Percentiles rank a stretch among this genome's conserved stretches.
Conservation (phyloP, 768 basidiomycete genomes). For the Rhizopogon vulgaris region DNA sequence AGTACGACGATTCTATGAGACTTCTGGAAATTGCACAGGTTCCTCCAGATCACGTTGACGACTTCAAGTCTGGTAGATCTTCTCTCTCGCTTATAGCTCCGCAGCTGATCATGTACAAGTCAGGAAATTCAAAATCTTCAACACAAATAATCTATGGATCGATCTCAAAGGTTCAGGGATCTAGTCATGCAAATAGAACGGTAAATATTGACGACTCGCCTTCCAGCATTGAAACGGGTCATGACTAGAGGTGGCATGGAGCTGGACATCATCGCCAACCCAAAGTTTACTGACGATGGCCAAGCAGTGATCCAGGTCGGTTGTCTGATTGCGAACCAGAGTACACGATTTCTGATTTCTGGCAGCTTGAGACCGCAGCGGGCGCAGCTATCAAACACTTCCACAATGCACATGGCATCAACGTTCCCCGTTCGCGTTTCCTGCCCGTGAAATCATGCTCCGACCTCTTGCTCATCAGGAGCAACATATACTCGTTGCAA, state of each 20-base stretch:
- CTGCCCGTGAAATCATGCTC: constrained; percentile 88
- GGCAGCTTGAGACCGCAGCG: constrained; percentile 80
- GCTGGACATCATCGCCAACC: constrained; percentile 93
- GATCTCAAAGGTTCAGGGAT: constrained; percentile 57
- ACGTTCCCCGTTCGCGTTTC: constrained; percentile 92
- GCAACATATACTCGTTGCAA: constrained; percentile 84
- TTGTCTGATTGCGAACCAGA: background rate
- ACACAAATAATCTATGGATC: constrained; percentile 81
- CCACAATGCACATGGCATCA: constrained; percentile 86
- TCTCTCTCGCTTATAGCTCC: background rate
- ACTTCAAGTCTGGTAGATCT: constrained; percentile 71
- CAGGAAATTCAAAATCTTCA: constrained; percentile 92
- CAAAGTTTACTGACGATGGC: constrained; percentile 82
- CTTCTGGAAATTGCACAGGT: constrained; percentile 94
- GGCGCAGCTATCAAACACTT: constrained; percentile 95
- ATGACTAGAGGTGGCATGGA: constrained; percentile 85
- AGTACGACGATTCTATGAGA: constrained; percentile 84
- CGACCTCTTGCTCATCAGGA: constrained; percentile 84
- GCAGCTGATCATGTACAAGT: constrained; percentile 30
- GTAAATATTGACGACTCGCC: background rate
- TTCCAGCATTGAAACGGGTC: constrained; percentile 76
- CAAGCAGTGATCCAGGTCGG: constrained; percentile 73
- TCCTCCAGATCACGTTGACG: constrained; percentile 87
- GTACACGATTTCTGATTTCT: constrained; percentile 4
- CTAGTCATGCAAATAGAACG: background rate